A percentile compares a stretch with the other conserved stretches of the same genome.
Evolutionary conservation across 345 rosid species (phyloP).

Genomic region (Bruguiera sexangula): DNA sequence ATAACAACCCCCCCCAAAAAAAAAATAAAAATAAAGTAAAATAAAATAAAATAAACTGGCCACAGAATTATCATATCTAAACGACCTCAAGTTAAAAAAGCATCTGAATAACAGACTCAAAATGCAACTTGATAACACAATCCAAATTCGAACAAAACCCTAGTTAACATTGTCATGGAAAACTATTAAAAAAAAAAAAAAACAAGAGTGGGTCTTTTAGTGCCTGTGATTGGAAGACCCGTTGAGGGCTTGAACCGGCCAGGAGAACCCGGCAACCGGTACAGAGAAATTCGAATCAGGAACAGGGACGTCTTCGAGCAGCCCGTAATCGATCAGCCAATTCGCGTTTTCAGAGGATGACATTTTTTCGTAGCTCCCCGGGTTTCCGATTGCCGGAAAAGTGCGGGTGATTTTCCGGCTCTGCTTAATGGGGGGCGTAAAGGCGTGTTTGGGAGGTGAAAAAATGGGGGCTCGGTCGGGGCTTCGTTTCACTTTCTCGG

Average conservation of each 20-base stretch:
- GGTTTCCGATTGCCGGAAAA: conserved; percentile 1
- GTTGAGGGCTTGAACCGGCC: conserved; percentile 59
- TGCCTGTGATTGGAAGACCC: conserved; percentile 68
- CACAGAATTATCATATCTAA: background rate
- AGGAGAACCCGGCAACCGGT: conserved; percentile 60
- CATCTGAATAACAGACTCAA: background rate
- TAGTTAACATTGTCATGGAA: too few relatives aligned
- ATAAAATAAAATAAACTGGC: too few relatives aligned
- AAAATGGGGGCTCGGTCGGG: background rate
- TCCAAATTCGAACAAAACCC: conserved; percentile 2
- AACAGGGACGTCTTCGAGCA: conserved; percentile 72
- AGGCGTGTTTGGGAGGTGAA: background rate
- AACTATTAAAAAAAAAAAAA: background rate
- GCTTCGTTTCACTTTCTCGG: background rate
- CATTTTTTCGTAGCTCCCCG: background rate
- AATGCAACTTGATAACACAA: background rate
- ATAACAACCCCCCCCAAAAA: too few relatives aligned
- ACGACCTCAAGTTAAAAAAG: background rate
- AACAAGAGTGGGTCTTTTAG: background rate
- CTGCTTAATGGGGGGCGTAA: background rate
- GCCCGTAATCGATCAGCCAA: conserved; percentile 57
- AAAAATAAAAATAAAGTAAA: too few relatives aligned
- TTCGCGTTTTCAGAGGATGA: conserved; percentile 56
- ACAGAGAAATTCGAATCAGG: conserved; percentile 48
- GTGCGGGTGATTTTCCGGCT: background rate